Base-by-base conservation (phyloP, 495 filamentous ascomycete species). In the Thozetella sp. region DNA sequence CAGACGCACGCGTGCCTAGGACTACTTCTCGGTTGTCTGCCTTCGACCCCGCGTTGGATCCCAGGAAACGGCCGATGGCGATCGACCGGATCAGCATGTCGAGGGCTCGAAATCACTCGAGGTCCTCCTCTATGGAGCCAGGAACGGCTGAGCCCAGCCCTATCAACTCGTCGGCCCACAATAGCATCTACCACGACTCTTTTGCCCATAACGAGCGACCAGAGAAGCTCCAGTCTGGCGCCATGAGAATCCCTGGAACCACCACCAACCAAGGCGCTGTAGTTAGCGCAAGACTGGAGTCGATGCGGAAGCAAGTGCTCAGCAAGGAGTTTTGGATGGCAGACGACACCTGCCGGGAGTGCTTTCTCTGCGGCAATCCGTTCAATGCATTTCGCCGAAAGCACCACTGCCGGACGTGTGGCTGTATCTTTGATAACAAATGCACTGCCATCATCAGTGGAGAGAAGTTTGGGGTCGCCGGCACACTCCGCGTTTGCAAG, bases 321-420 rank as follows among this genome's bases (percentile, higher is more conserved):
- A 97, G 89, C 64, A 94, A 90, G 70, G 92, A 97, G 55, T 98
- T 96, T 68, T 99, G 96, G 96, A 99, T 99, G 96, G 90, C 91
- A 50, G 96, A 99, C 74, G 96, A 98, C 67, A 97, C 96, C 68
- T 94, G 93, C 50, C 98, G 94, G 73, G 94, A 97, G 63, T 99
- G 96, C 69, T 99, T 98, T 67, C 82, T 91, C 50, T 99, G 96
- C 66, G 89, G 88, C 46, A 88, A 92, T 61, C 82, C 91, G 20
- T 98, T 99, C 65, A 90, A 92, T 2, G 96, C 96, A 22, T 98
- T 97, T 68, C 85, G 96, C 56, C 86, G 96, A 57, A 98, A 98
- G 68, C 96, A 99, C 74, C 96, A 99, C 68, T 99, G 96, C 69
- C 86, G 96, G 66, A 90, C 87, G 53, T 88, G 96, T 70, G 96